Percentiles rank a stretch among this genome's conserved stretches.
phyloP scores from a whole-genome alignment of 805 yeast species.

The Lachancea fermentati region DNA sequence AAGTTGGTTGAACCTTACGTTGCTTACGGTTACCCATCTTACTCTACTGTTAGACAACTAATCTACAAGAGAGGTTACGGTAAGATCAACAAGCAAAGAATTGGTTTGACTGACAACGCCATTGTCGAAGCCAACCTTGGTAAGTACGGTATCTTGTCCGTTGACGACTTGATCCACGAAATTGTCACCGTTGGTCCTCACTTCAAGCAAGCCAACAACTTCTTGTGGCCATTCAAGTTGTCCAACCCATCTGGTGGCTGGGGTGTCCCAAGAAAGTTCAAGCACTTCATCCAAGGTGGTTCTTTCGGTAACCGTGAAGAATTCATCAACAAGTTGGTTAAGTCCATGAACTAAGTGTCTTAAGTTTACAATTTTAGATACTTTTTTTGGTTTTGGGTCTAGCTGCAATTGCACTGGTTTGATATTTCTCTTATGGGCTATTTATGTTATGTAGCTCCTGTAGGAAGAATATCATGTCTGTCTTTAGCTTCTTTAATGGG shows the following conservation, averaged over 20 bases:
- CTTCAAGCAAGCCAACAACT: slow-evolving; percentile 98
- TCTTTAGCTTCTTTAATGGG: neutral
- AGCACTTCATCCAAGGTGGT: slow-evolving; percentile 97
- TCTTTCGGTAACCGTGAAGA: slow-evolving; percentile 98
- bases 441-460: slow-evolving; percentile 5
- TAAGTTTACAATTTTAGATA: neutral
- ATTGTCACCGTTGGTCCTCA: slow-evolving; percentile 94
- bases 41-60: slow-evolving; percentile 86
- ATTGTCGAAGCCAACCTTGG: slow-evolving; percentile 85
- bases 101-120: slow-evolving; percentile 80
- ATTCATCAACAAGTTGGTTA: slow-evolving; percentile 88
- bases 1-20: slow-evolving; percentile 94
- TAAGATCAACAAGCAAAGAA: slow-evolving; percentile 94
- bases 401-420: slow-evolving; percentile 1
- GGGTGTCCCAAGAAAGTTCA: slow-evolving; percentile 96
- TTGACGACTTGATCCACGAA: slow-evolving; percentile 95
- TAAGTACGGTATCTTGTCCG: slow-evolving; percentile 85
- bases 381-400: neutral
- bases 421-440: neutral
- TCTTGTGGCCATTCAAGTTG: slow-evolving; percentile 96
- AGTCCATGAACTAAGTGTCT: slow-evolving; percentile 76
- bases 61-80: slow-evolving; percentile 98
- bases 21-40: slow-evolving; percentile 96
- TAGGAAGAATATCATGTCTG: neutral
- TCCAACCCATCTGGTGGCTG: slow-evolving; percentile 97